A percentile compares a stretch with the other conserved stretches of the same genome.
phyloP scores from a whole-genome alignment of 768 basidiomycete genomes.

The Nevesoporus exiguus region DNA sequence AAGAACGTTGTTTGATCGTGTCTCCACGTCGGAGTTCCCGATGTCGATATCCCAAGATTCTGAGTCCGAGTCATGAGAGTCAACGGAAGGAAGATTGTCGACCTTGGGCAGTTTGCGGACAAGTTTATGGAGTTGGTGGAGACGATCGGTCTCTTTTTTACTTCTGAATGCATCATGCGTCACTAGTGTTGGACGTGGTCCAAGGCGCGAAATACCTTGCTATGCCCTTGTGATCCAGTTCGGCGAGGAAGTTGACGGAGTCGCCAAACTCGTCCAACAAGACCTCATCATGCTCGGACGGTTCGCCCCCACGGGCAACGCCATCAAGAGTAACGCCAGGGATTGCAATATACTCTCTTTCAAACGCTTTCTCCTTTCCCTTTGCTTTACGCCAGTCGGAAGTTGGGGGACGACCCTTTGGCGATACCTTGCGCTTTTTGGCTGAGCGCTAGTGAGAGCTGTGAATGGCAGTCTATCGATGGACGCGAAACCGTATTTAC shows the following conservation, averaged over 20 bases:
- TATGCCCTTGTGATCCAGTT: conserved; percentile 76
- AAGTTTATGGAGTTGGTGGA: conserved; percentile 67
- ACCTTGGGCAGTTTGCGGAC: conserved; percentile 38
- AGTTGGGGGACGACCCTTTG: conserved; percentile 21
- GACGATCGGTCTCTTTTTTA: conserved; percentile 73
- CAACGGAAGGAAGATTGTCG: conserved; percentile 66
- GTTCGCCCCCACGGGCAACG: conserved; percentile 33
- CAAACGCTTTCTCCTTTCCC: conserved; percentile 56
- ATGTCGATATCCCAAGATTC: conserved; percentile 47
- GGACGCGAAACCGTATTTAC: conserved; percentile 18
- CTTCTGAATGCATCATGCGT: conserved; percentile 55
- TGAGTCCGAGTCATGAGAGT: conserved; percentile 63
- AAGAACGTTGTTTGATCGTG: conserved; percentile 9
- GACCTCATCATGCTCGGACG: conserved; percentile 72
- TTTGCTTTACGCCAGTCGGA: conserved; percentile 37
- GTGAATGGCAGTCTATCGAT: neutral
- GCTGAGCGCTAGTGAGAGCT: conserved; percentile 35
- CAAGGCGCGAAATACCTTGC: conserved; percentile 53
- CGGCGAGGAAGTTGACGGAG: conserved; percentile 62
- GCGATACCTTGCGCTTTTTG: conserved; percentile 60
- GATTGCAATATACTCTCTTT: conserved; percentile 60
- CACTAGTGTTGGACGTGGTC: neutral
- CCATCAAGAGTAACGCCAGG: conserved; percentile 33
- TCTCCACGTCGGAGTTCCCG: conserved; percentile 32
- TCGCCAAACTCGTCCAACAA: conserved; percentile 62